Evolutionary conservation across 768 basidiomycete species (phyloP).

Genomic region (Boletus rufocinnamomeus): DNA sequence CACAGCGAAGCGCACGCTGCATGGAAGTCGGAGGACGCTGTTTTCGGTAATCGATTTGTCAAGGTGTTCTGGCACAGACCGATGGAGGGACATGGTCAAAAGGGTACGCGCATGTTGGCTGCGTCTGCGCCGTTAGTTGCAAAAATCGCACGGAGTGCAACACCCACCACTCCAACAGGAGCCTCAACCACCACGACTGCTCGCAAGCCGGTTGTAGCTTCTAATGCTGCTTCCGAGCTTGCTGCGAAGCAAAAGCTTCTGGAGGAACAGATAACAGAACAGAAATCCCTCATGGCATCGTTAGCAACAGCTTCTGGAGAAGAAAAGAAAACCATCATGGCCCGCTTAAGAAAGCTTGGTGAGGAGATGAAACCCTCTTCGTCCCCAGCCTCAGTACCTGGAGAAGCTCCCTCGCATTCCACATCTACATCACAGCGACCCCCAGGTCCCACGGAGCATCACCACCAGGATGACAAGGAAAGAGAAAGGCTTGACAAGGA

Average conservation of each 20-base stretch:
- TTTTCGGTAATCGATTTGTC: constrained; percentile 92
- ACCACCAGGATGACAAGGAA: constrained; percentile 55
- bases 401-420: constrained; percentile 32
- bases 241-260: constrained; percentile 75
- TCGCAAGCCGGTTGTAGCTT: constrained; percentile 41
- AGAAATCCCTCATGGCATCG: constrained; percentile 80
- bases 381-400: constrained; percentile 30
- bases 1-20: constrained; percentile 86
- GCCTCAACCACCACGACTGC: constrained; percentile 27
- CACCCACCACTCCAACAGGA: constrained; percentile 41
- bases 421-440: constrained; percentile 26
- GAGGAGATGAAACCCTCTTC: constrained; percentile 69
- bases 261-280: constrained; percentile 84
- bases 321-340: constrained; percentile 81
- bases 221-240: constrained; percentile 48
- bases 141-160: constrained; percentile 55
- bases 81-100: constrained; percentile 86
- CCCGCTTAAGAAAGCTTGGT: constrained; percentile 68
- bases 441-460: constrained; percentile 29
- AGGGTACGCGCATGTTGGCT: constrained; percentile 75
- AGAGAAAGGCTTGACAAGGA: constrained; percentile 78
- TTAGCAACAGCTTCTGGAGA: constrained; percentile 61
- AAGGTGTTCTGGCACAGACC: constrained; percentile 96
- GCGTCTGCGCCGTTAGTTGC: constrained; percentile 79
- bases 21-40: constrained; percentile 93